A percentile compares a stretch with the other conserved stretches of the same genome.
Conservation (phyloP, 768 basidiomycete species). For the Trametes elegans region DNA sequence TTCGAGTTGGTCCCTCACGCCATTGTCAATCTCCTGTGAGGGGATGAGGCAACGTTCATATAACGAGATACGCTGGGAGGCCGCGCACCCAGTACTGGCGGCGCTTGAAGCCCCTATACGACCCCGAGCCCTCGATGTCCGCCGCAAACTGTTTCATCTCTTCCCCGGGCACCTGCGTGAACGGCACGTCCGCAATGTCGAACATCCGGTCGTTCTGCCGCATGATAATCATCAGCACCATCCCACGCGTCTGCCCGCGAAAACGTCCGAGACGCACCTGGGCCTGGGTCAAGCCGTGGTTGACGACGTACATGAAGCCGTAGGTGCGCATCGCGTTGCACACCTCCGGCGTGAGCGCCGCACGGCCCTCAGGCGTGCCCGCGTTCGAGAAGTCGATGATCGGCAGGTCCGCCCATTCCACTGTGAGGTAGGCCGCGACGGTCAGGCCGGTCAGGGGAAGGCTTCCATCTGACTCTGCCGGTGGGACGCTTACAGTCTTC, state of each 20-base stretch:
- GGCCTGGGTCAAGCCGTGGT: constrained; percentile 30
- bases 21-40: constrained; percentile 55
- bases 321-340: constrained; percentile 29
- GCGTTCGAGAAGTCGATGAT: constrained; percentile 31
- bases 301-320: constrained; percentile 34
- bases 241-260: neutral
- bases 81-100: constrained; percentile 48
- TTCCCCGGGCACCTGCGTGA: constrained; percentile 31
- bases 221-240: neutral
- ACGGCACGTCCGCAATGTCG: constrained; percentile 36
- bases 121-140: constrained; percentile 39
- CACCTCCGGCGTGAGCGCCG: constrained; percentile 25
- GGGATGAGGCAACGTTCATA: neutral
- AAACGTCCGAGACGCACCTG: constrained; percentile 19
- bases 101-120: constrained; percentile 55
- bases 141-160: constrained; percentile 32
- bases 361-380: constrained; percentile 26
- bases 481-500: constrained; percentile 32
- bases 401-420: constrained; percentile 33
- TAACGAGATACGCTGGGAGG: neutral
- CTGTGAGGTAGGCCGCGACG: constrained; percentile 10
- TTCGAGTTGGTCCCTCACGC: constrained; percentile 63
- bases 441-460: too few species aligned
- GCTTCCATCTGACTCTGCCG: neutral
- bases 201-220: constrained; percentile 33